phyloP scores from a whole-genome alignment of 139 green algal genomes.

The Micractinium conductrix region DNA sequence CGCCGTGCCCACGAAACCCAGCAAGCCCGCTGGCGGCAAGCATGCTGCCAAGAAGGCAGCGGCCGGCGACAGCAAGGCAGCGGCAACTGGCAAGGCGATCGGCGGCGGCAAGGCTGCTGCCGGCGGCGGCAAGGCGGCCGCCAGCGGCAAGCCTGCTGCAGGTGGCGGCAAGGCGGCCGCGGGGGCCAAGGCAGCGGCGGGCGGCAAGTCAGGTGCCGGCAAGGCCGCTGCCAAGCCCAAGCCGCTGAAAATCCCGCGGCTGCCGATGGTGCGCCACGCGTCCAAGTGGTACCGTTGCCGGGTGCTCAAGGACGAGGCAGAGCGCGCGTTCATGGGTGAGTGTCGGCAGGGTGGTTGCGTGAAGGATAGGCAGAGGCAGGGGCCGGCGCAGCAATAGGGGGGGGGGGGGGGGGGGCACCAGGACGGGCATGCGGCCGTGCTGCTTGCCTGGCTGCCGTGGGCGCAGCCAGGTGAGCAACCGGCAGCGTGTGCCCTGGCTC shows the following conservation, averaged over 20 bases:
- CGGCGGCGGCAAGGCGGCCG: background rate
- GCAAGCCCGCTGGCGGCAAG: background rate
- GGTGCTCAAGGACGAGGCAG: slow-evolving; percentile 54
- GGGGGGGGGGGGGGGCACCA: too few species aligned
- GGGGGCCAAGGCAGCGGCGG: background rate
- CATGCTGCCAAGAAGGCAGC: background rate
- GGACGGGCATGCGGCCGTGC: too few species aligned
- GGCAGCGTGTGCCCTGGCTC: too few species aligned
- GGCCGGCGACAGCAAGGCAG: background rate
- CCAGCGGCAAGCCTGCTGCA: background rate
- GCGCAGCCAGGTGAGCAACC: too few species aligned
- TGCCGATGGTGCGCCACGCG: slow-evolving; percentile 74
- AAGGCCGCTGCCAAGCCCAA: slow-evolving; percentile 11
- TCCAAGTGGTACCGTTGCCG: slow-evolving; percentile 70
- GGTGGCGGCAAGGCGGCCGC: background rate
- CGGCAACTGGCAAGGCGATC: background rate
- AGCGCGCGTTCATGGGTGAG: slow-evolving; percentile 57
- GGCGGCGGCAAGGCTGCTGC: background rate
- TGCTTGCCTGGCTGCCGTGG: background rate
- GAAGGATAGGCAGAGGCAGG: too few species aligned
- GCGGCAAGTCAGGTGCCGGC: background rate
- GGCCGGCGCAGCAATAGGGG: too few species aligned
- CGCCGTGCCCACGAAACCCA: background rate
- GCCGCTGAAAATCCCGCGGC: slow-evolving; percentile 62
- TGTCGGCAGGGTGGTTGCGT: background rate